A percentile compares a stretch with the other conserved stretches of the same genome.
These are phyloP conservation scores for Blastocystis hominis DNA, from an alignment of 352 stramenopile genomes.

Conservation along the genomic window DNA sequence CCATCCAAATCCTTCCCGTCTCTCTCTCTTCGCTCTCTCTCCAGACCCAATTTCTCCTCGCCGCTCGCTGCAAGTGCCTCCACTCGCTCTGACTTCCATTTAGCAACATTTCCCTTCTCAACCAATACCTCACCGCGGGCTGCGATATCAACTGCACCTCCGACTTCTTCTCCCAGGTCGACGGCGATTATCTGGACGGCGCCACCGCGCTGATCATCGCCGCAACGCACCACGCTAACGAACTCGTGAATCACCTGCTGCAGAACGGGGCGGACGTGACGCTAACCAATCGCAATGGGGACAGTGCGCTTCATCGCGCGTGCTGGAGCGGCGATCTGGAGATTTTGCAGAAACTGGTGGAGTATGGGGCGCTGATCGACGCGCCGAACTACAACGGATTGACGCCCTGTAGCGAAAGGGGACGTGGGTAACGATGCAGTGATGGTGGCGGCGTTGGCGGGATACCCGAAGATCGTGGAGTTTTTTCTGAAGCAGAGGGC, in stretches of 20 bases:
- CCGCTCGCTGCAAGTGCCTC: not conserved
- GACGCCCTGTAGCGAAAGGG: not conserved
- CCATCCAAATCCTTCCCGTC: not conserved
- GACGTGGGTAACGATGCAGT: not conserved
- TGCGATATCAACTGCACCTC: constrained; percentile 24
- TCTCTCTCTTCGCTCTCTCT: not conserved
- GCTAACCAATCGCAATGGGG: constrained; percentile 11
- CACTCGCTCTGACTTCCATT: not conserved
- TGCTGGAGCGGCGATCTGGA: constrained; percentile 27
- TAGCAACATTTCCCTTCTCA: not conserved
- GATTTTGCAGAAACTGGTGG: not conserved
- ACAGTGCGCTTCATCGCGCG: not conserved
- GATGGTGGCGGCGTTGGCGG: constrained; percentile 9
- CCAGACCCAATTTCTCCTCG: constrained; percentile 17
- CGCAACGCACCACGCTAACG: not conserved
- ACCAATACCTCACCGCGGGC: not conserved
- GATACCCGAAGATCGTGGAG: not conserved
- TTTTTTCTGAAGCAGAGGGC: not conserved
- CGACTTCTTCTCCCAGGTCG: constrained; percentile 18
- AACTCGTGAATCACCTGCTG: not conserved
- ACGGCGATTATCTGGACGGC: not conserved
- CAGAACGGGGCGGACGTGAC: not conserved
- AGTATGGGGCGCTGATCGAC: not conserved
- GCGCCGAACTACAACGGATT: not conserved
- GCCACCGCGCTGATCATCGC: constrained; percentile 21